Percentiles rank a stretch among this genome's conserved stretches.
Evolutionary conservation across 2,329 filamentous ascomycete genomes (phyloP).

Genomic region (Cyphellophora europaea): DNA sequence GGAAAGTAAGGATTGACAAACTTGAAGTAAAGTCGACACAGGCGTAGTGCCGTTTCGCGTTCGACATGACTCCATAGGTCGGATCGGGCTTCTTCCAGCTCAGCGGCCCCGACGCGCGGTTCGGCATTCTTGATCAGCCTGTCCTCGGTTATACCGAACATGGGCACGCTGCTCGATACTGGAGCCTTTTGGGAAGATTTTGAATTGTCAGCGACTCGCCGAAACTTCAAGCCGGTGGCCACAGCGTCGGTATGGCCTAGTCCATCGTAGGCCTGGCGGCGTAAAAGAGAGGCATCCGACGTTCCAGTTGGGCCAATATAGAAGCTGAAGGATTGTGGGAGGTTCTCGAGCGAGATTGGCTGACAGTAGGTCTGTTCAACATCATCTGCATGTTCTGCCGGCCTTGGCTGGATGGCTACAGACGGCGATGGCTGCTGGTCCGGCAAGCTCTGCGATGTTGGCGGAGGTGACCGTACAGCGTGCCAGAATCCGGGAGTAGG

Average conservation of each 20-base stretch:
- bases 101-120: slow-evolving; percentile 3
- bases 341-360: background rate
- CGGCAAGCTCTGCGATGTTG: background rate
- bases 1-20: slow-evolving; percentile 8
- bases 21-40: slow-evolving; percentile 5
- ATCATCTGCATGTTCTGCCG: background rate
- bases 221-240: slow-evolving; percentile 2
- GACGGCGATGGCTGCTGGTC: background rate
- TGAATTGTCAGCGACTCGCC: slow-evolving; percentile 2
- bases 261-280: slow-evolving; percentile 3
- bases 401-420: background rate
- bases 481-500: slow-evolving; percentile 2
- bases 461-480: background rate
- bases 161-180: slow-evolving; percentile 2
- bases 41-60: slow-evolving; percentile 1
- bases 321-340: background rate
- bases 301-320: slow-evolving; percentile 3
- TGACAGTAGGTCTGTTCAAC: background rate
- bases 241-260: slow-evolving; percentile 2
- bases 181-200: slow-evolving; percentile 2
- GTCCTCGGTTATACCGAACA: slow-evolving; percentile 5
- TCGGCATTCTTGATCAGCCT: slow-evolving; percentile 5
- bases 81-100: slow-evolving; percentile 2
- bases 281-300: slow-evolving; percentile 6
- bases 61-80: slow-evolving; percentile 4